Conservation (phyloP, 2,329 filamentous ascomycete species). For the Xylaria sp. region DNA sequence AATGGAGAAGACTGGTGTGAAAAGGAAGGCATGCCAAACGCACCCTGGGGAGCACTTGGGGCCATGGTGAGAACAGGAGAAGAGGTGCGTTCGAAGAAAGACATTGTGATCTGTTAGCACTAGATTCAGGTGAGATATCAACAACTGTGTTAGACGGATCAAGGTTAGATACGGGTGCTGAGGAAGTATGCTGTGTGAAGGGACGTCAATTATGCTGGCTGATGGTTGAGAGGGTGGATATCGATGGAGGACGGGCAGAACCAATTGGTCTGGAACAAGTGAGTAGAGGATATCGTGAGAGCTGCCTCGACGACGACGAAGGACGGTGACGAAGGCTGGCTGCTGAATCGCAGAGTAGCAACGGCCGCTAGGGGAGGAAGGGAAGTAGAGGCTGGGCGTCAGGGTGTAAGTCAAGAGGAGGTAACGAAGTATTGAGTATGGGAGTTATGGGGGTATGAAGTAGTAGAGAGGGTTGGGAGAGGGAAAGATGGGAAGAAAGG, state of each 20-base stretch:
- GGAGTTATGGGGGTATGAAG: conserved; percentile 3
- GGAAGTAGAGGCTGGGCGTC: conserved; percentile 16
- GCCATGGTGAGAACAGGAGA: conserved; percentile 56
- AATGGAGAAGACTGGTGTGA: conserved; percentile 52
- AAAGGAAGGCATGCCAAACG: conserved; percentile 55
- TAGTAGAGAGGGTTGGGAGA: conserved; percentile 31
- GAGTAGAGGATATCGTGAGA: conserved; percentile 39
- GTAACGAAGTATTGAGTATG: conserved; percentile 2
- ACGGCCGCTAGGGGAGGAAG: conserved; percentile 10
- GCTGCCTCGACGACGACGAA: conserved; percentile 20
- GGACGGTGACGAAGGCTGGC: conserved; percentile 21
- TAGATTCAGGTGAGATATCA: conserved; percentile 49
- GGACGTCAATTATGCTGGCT: conserved; percentile 35
- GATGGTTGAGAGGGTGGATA: conserved; percentile 25
- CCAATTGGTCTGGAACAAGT: conserved; percentile 45
- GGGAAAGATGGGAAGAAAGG: conserved; percentile 30
- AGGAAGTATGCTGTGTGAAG: conserved; percentile 32
- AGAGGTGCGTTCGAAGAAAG: conserved; percentile 53
- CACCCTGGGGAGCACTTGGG: conserved; percentile 56
- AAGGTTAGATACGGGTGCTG: conserved; percentile 17
- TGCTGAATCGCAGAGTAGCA: conserved; percentile 8
- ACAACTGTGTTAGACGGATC: conserved; percentile 45
- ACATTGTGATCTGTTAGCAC: conserved; percentile 51
- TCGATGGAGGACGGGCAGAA: conserved; percentile 25
- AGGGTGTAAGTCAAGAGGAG: conserved; percentile 34